These are phyloP conservation scores for Cystofilobasidium bisporidii DNA, from an alignment of 768 basidiomycete genomes.

Conservation along the genomic window DNA sequence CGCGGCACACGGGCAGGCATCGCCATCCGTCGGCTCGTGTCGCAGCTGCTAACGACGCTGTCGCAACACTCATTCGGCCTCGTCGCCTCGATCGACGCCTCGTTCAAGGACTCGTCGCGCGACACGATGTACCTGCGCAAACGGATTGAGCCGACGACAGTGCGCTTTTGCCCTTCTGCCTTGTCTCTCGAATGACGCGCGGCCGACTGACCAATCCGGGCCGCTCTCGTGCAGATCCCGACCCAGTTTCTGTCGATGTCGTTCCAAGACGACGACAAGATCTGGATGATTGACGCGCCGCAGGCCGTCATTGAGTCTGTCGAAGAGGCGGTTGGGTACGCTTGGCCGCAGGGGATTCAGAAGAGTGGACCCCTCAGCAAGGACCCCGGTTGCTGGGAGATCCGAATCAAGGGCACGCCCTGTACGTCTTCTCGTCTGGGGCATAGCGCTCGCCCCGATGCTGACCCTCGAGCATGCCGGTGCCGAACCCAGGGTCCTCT, in stretches of 20 bases:
- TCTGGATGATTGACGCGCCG: slow-evolving; percentile 28
- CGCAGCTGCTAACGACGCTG: slow-evolving; percentile 6
- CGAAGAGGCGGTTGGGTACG: slow-evolving; percentile 24
- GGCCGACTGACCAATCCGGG: no score
- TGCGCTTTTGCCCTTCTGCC: background rate
- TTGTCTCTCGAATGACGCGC: background rate
- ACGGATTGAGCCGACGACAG: background rate
- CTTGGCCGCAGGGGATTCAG: slow-evolving; percentile 21
- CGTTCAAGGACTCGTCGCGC: slow-evolving; percentile 5
- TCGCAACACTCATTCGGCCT: background rate
- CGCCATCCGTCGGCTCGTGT: slow-evolving; percentile 13
- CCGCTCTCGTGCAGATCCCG: background rate
- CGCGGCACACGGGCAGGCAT: slow-evolving; percentile 8
- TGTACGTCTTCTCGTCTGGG: background rate
- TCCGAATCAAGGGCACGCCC: slow-evolving; percentile 23
- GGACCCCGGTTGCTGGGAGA: slow-evolving; percentile 23
- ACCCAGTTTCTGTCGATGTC: slow-evolving; percentile 13
- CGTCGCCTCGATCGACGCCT: slow-evolving; percentile 19
- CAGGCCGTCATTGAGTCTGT: slow-evolving; percentile 24
- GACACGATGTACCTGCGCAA: slow-evolving; percentile 21
- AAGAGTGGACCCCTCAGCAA: slow-evolving; percentile 16
- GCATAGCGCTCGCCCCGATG: background rate
- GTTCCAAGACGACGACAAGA: slow-evolving; percentile 23
- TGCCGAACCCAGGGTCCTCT: background rate
- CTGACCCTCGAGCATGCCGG: background rate